A percentile compares a stretch with the other conserved stretches of the same genome.
phyloP scores from a whole-genome alignment of 2,329 filamentous ascomycete genomes.

The Cercospora sp. region DNA sequence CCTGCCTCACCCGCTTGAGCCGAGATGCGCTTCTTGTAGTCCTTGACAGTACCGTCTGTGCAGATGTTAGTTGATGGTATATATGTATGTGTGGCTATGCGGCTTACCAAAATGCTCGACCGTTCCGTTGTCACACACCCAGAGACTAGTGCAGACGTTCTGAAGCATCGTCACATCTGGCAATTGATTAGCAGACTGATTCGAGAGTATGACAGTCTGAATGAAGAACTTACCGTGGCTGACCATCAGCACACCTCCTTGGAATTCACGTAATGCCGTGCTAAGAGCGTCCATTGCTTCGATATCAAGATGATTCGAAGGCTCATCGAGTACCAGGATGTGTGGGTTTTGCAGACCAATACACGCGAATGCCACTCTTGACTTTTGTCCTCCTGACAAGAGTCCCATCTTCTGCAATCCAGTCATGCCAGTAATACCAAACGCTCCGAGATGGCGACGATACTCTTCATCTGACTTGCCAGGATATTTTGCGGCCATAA shows the following conservation, averaged over 20 bases:
- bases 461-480: constrained; percentile 96
- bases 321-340: constrained; percentile 96
- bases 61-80: neutral
- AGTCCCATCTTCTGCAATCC: constrained; percentile 94
- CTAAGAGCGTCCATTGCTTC: constrained; percentile 95
- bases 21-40: constrained; percentile 95
- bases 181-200: neutral
- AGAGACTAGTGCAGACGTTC: constrained; percentile 89
- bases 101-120: constrained; percentile 78
- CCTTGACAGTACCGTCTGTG: constrained; percentile 74
- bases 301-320: constrained; percentile 97
- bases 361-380: constrained; percentile 96
- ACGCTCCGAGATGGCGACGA: constrained; percentile 86
- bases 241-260: constrained; percentile 96
- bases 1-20: constrained; percentile 71
- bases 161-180: constrained; percentile 83
- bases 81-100: constrained; percentile 34
- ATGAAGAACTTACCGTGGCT: constrained; percentile 64
- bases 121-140: constrained; percentile 92
- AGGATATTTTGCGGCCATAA: constrained; percentile 91
- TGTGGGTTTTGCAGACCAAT: constrained; percentile 90
- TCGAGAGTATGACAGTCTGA: neutral
- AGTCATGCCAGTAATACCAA: constrained; percentile 85
- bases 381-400: constrained; percentile 96
- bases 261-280: constrained; percentile 78